A percentile compares a stretch with the other conserved stretches of the same genome.
Evolutionary conservation across 257 asterid species (phyloP).

Genomic region (Cynanchum wilfordii): DNA sequence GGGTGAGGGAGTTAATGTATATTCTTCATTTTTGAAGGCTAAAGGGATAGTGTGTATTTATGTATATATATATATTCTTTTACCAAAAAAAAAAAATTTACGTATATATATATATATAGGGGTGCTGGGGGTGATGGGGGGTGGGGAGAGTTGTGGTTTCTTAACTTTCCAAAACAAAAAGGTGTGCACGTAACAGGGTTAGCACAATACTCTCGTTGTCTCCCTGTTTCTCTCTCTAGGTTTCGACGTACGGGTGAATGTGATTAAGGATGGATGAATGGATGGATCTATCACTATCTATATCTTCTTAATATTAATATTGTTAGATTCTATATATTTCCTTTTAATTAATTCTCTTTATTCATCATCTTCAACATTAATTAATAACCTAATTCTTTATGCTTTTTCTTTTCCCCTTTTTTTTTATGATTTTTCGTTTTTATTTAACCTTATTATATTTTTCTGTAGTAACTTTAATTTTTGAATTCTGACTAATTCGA

Average conservation of each 20-base stretch:
- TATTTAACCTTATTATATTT: too few species aligned
- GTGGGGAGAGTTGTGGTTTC: background rate
- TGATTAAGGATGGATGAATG: constrained; percentile 33
- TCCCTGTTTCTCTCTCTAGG: constrained; percentile 44
- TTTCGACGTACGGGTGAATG: constrained; percentile 54
- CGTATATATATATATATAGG: too few species aligned
- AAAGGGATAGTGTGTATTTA: too few species aligned
- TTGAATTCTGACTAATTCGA: too few species aligned
- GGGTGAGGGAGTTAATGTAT: too few species aligned
- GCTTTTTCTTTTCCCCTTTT: too few species aligned
- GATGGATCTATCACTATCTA: constrained; percentile 52
- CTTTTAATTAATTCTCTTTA: constrained; percentile 45
- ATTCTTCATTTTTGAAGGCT: too few species aligned
- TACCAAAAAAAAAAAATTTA: too few species aligned
- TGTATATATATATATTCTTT: too few species aligned
- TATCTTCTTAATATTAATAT: constrained; percentile 20
- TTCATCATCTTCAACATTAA: constrained; percentile 26
- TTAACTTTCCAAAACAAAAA: background rate
- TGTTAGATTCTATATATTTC: constrained; percentile 42
- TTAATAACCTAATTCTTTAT: background rate
- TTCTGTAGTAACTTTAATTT: too few species aligned
- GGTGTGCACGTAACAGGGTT: background rate
- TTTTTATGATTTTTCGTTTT: too few species aligned
- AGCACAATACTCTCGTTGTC: constrained; percentile 29
- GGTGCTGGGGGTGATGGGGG: too few species aligned